These are phyloP conservation scores for Hypoxylon sp. DNA, from an alignment of 2,329 filamentous ascomycete species.

Conservation along the genomic window DNA sequence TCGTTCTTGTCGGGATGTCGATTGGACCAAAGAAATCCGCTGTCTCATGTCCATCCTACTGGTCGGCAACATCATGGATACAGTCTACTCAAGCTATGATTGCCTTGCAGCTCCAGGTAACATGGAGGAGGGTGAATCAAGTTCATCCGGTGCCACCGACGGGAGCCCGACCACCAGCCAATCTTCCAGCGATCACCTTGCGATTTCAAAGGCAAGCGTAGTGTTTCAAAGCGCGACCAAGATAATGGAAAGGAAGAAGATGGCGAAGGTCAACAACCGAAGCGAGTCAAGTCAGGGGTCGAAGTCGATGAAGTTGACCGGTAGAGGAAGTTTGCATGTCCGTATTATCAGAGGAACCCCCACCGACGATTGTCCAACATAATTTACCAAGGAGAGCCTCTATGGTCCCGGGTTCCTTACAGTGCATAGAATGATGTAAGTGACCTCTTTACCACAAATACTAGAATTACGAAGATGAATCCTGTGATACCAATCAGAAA, in stretches of 20 bases:
- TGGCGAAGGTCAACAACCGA: constrained; percentile 3
- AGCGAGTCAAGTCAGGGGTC: background rate
- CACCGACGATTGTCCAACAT: background rate
- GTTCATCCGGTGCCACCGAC: background rate
- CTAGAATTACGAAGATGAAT: background rate
- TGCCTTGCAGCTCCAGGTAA: background rate
- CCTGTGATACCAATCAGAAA: background rate
- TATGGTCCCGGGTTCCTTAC: constrained; percentile 5
- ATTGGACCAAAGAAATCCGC: background rate
- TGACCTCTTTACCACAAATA: background rate
- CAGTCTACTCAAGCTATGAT: background rate
- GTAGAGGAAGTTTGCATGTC: background rate
- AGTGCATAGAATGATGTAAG: constrained; percentile 5
- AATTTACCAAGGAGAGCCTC: constrained; percentile 1
- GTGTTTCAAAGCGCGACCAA: background rate
- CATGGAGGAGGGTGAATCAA: background rate
- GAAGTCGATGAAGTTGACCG: background rate
- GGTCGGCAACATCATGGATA: constrained; percentile 1
- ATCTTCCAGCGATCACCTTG: background rate
- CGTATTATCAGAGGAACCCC: background rate
- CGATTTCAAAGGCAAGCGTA: background rate
- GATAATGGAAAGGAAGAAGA: constrained; percentile 5
- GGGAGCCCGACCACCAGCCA: background rate
- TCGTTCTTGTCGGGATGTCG: background rate
- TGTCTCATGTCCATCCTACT: background rate